Conservation (phyloP, 1,284 basidiomycete species). For the Rhizoctonia solani region DNA sequence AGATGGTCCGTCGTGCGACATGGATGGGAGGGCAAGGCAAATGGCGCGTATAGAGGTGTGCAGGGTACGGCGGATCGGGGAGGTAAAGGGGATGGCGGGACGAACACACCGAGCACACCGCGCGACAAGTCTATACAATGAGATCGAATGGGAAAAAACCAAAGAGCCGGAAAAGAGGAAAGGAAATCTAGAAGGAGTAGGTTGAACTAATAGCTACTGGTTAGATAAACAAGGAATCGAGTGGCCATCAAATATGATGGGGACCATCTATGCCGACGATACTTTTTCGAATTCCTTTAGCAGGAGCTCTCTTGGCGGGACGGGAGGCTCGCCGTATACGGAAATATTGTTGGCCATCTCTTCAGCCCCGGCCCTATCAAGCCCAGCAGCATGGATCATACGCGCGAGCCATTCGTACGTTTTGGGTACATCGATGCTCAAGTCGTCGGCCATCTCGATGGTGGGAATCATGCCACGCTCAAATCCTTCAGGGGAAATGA, state of each 20-base stretch:
- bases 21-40: too few species aligned
- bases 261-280: slow-evolving; percentile 1
- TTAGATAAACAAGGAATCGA: too few species aligned
- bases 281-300: slow-evolving; percentile 42
- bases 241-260: too few species aligned
- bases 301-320: slow-evolving; percentile 42
- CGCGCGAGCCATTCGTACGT: slow-evolving; percentile 77
- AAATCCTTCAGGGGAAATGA: slow-evolving; percentile 61
- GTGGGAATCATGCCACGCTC: slow-evolving; percentile 68
- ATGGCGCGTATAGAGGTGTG: too few species aligned
- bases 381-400: slow-evolving; percentile 68
- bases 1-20: slow-evolving; percentile 31
- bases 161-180: slow-evolving; percentile 25
- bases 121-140: slow-evolving; percentile 36
- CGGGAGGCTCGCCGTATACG: slow-evolving; percentile 42
- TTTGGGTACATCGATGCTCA: slow-evolving; percentile 86
- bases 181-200: slow-evolving; percentile 33
- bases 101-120: slow-evolving; percentile 33
- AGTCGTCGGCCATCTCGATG: slow-evolving; percentile 81
- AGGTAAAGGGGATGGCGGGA: slow-evolving; percentile 32
- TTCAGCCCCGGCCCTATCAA: slow-evolving; percentile 58
- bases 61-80: neutral
- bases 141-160: slow-evolving; percentile 7
- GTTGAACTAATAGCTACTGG: too few species aligned
- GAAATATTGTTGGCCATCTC: slow-evolving; percentile 49